Evolutionary conservation across 2,329 filamentous ascomycete genomes (phyloP), one percentile per base, ranked within the genome.

Genomic region (Xylaria sp.): DNA sequence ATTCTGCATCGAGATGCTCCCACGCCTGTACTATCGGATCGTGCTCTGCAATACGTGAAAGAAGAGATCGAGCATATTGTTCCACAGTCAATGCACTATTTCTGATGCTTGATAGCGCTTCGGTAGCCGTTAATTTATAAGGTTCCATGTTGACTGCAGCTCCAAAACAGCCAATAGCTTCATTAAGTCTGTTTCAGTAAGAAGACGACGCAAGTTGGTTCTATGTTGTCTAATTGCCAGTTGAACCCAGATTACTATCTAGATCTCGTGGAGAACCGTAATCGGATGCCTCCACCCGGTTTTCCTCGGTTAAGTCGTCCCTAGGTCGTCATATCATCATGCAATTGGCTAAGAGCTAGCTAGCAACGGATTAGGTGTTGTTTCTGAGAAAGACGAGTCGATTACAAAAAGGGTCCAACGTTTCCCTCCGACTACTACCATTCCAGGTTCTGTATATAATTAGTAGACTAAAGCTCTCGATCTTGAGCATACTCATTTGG

Each of bases 11-110:
- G 13, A 82, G 72, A 65, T 79, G 76, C 2, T 74, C 79, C 81
- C 81, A 83, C 31, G 81, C 81, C 64, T 79, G 76, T 25, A 83
- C 76, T 2, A 70, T 62, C n/a, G 67, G 62, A 62, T 83, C 79
- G 7, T 80, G 75, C 23, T 73, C 64, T 25, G 74, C 64, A 59
- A 83, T 80, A 3, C 77, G 77, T 2, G 70, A 46, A 23, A 83
- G 75, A 2, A 83, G 72, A 1, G 80, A 80, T 31, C 71, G 74
- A 6, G 78, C 80, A 67, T 83, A 83, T 23, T 76, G 71, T 67
- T 80, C 78, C 1, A 85, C 79, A 0, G 81, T 83, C 1, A 85
- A 65, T 0, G 76, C 70, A 4, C 77, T 78, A 3, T 70, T 68
- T 27, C 70, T 73, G 54, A 84, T 73, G 13, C 74, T 72, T 1